Evolutionary conservation across 805 yeast genomes (phyloP).

Genomic region (Lachancea quebecensis): DNA sequence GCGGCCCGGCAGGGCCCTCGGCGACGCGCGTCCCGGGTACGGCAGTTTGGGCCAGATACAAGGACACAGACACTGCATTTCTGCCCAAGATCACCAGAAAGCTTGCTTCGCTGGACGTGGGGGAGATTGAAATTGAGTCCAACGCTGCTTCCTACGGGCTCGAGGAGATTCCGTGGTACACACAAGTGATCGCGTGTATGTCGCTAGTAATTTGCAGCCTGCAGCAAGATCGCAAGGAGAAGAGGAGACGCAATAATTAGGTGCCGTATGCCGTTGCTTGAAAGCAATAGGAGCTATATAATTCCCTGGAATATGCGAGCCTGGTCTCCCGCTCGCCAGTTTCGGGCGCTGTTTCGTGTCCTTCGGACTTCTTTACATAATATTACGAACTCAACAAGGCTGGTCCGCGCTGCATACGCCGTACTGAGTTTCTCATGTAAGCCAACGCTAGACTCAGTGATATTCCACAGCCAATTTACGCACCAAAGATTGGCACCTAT

Average conservation of each 20-base stretch:
- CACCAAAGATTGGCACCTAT: too few species aligned
- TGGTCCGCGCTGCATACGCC: too few species aligned
- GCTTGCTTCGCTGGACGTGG: constrained; percentile 1
- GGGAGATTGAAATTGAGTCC: constrained; percentile 5
- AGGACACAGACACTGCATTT: background rate
- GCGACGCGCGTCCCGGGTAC: background rate
- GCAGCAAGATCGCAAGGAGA: background rate
- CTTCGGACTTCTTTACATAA: too few species aligned
- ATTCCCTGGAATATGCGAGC: too few species aligned
- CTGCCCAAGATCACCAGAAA: constrained; percentile 2
- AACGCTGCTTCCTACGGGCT: constrained; percentile 6
- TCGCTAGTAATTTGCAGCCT: constrained; percentile 1
- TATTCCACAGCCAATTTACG: too few species aligned
- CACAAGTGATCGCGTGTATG: constrained; percentile 8
- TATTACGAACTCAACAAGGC: too few species aligned
- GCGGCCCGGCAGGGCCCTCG: background rate
- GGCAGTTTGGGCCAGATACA: constrained; percentile 4
- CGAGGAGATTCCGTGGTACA: constrained; percentile 5
- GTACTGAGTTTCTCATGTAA: too few species aligned
- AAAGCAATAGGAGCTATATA: background rate
- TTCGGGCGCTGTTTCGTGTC: too few species aligned
- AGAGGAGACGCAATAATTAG: background rate
- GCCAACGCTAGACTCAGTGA: too few species aligned
- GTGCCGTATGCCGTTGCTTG: background rate
- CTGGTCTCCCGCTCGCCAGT: too few species aligned